Evolutionary conservation across 2,329 filamentous ascomycete species (phyloP), one percentile per base, ranked within the genome.

Genomic region (Neophaeococcomyces mojaviensis): DNA sequence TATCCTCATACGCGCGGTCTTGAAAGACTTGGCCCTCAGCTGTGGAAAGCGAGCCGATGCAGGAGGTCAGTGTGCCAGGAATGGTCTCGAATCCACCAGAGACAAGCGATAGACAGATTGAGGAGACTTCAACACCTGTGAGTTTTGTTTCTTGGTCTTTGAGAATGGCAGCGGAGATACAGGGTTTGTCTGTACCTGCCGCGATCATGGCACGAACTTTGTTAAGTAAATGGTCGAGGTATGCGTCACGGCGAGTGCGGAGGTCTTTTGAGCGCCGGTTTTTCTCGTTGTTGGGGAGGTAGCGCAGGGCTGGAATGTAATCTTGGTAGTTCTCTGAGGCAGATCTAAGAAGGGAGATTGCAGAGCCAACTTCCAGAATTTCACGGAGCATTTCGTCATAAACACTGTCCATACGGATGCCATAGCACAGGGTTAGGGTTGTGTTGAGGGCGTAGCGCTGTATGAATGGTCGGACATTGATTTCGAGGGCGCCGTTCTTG

Each of bases 241-340:
- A 82, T n/a, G 68, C 71, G 51, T 86, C 83, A 43, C 84, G 71
- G 13, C 84, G 71, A 8, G 71, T 65, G 34, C 82, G 74, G 56
- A 80, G 80, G 48, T 81, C 76, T 10, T 74, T 68, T 0, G 83
- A 81, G 32, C 75, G 71, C 0, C 69, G 67, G 49, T 74, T 85
- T 45, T 64, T 64, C 48, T 75, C 71, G 13, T 70, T 75, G 2
- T 76, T 73, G 50, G 76, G 74, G 8, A 61, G 41, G 1, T 85
- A 63, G 12, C 86, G 73, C 52, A 89, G 59, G 1, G 88, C 59
- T 0, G 85, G 85, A 5, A 89, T 76, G 52, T 89, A 88, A 58
- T 90, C 86, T 56, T 86, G 82, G 71, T 83, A 82, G 57, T 89
- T 89, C 57, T 87, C 85, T 41, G 81, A 85, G 1, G 84, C 88